Evolutionary conservation across 176 grass and related monocot genomes (phyloP).

Genomic region (Phyllostachys edulis): DNA sequence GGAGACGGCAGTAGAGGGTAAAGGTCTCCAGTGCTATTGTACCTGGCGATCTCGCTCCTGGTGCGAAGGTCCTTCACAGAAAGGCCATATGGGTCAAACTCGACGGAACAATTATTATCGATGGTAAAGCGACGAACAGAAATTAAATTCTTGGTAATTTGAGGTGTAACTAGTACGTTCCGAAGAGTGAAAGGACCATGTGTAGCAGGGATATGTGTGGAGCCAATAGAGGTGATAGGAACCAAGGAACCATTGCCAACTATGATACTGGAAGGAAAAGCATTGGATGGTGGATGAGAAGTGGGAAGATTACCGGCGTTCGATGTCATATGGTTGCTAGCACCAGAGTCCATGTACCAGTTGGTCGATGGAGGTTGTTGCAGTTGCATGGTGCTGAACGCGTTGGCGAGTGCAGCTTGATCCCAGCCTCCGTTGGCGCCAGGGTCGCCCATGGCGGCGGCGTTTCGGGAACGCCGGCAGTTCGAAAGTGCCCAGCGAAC

Average conservation of each 20-base stretch:
- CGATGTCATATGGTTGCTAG: background rate
- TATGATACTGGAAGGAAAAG: background rate
- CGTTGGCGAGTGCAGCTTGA: background rate
- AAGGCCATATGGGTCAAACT: background rate
- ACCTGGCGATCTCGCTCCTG: background rate
- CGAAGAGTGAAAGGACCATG: background rate
- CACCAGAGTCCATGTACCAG: background rate
- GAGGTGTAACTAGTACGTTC: background rate
- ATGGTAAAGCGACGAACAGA: background rate
- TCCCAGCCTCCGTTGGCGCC: background rate
- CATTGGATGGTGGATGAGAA: background rate
- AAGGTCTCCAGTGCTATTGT: background rate
- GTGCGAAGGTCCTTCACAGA: background rate
- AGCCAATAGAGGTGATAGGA: background rate
- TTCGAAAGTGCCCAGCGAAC: no score
- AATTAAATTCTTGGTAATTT: no score
- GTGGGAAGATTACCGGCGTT: background rate
- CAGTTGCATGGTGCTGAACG: background rate
- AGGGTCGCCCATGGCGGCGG: no score
- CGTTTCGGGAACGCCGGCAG: no score
- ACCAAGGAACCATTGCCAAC: background rate
- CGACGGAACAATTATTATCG: background rate
- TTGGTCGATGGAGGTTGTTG: background rate
- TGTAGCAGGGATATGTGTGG: background rate
- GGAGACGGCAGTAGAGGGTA: background rate